Conservation (phyloP, 345 rosid genomes). For the Citrus cavaleriei region DNA sequence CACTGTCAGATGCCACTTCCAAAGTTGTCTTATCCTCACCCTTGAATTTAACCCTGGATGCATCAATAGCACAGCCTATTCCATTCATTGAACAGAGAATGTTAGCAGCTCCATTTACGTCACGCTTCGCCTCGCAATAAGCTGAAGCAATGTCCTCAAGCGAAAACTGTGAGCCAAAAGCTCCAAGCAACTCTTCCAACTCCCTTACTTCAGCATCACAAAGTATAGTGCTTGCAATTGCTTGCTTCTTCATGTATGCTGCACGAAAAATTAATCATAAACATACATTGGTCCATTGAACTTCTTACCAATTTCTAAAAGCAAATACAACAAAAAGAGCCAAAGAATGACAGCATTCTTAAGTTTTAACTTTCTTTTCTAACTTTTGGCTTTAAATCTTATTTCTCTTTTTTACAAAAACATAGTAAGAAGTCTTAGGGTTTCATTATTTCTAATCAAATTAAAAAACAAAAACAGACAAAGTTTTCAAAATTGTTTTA, state of each 20-base stretch:
- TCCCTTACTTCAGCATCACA: slow-evolving; percentile 27
- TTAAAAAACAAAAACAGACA: no score
- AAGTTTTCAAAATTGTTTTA: no score
- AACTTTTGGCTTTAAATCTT: background rate
- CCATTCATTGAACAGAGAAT: slow-evolving; percentile 37
- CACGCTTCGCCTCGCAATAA: slow-evolving; percentile 31
- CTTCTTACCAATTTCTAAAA: background rate
- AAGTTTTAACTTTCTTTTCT: background rate
- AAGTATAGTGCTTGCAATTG: slow-evolving; percentile 17
- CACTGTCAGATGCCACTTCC: slow-evolving; percentile 2
- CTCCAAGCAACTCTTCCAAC: slow-evolving; percentile 38
- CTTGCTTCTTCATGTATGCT: slow-evolving; percentile 25
- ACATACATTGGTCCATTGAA: background rate
- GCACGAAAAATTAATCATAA: background rate
- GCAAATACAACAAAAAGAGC: background rate
- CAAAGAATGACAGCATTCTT: background rate
- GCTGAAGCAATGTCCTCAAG: slow-evolving; percentile 48
- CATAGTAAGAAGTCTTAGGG: background rate
- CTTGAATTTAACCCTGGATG: slow-evolving; percentile 3
- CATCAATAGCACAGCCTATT: background rate
- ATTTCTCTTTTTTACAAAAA: background rate
- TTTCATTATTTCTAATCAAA: background rate
- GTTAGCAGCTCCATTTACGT: slow-evolving; percentile 35
- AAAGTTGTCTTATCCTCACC: slow-evolving; percentile 1
- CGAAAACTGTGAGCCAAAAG: slow-evolving; percentile 43